phyloP scores from a whole-genome alignment of 148 eudicot genomes.

The Rhododendron griersonianum region DNA sequence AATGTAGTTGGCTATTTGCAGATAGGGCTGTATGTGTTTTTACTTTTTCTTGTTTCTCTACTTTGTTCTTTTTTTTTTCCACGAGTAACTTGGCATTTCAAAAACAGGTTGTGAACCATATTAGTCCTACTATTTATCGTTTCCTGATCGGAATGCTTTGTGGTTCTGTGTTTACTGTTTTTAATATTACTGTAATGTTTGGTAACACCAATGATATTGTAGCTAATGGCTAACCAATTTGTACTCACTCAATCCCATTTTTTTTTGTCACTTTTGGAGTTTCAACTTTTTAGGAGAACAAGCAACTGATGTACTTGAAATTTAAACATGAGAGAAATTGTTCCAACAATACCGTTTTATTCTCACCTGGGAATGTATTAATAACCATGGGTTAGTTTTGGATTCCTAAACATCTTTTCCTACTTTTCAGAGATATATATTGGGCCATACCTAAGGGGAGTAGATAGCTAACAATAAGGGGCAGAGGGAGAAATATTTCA shows the following conservation, averaged over 20 bases:
- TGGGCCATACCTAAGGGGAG: background rate
- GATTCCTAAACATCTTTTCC: background rate
- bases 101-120: background rate
- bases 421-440: background rate
- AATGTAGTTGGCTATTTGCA: background rate
- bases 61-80: background rate
- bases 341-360: background rate
- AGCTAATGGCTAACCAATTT: background rate
- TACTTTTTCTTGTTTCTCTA: background rate
- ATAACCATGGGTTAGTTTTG: background rate
- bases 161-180: background rate
- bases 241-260: background rate
- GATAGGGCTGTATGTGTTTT: background rate
- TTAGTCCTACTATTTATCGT: background rate
- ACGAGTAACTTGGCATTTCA: background rate
- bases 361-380: background rate
- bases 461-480: background rate
- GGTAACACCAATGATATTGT: background rate
- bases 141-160: background rate
- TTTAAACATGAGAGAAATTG: background rate
- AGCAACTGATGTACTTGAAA: background rate
- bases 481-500: background rate
- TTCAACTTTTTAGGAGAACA: background rate
- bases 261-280: background rate
- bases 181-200: background rate